Evolutionary conservation across 331 rosid genomes (phyloP), one percentile per base, ranked within the genome.

Genomic region (Telfairia occidentalis): DNA sequence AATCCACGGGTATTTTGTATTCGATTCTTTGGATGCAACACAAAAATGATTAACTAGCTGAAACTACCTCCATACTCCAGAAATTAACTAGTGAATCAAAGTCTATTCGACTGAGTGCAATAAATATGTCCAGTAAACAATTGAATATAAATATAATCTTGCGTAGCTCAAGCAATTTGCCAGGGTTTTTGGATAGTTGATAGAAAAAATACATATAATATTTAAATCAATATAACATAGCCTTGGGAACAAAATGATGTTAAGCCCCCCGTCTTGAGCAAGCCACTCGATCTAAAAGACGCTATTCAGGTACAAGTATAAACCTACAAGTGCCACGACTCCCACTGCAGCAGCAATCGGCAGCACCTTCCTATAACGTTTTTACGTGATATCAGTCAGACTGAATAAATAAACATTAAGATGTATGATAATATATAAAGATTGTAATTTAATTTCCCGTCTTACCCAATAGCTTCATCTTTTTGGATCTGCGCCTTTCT

Each of bases 381-480:
- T 71, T 18, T 7, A 71, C 60, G 9, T 19, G 24, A 48, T 46
- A 29, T 72, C 32, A 19, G 35, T 74, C 15, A 35, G 49, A 55
- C 21, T 21, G 29, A n/a, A 5, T 35, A 21, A 54, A 49, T 52
- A 49, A 38, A 32, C 48, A 35, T 52, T n/a, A 11, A 43, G 40
- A 40, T 9, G 19, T 37, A 21, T 11, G 53, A 40, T 8, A 19
- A n/a, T 43, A 24, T 10, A 66, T 28, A 38, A 64, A 67, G 38
- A 38, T 21, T 11, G 52, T 37, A 23, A 40, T 66, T 23, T 24
- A 13, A 23, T 24, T 24, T 66, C 5, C 52, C 34, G 28, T 43
- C 85, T 85, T 77, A 89, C 97, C 96, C 97, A 71, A 90, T 63
- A 52, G 92, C 79, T 81, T 92, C 92, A 40, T 88, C 92, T 83